Base-by-base conservation (phyloP, 169 alveolate species). In the Blepharisma undulans region DNA sequence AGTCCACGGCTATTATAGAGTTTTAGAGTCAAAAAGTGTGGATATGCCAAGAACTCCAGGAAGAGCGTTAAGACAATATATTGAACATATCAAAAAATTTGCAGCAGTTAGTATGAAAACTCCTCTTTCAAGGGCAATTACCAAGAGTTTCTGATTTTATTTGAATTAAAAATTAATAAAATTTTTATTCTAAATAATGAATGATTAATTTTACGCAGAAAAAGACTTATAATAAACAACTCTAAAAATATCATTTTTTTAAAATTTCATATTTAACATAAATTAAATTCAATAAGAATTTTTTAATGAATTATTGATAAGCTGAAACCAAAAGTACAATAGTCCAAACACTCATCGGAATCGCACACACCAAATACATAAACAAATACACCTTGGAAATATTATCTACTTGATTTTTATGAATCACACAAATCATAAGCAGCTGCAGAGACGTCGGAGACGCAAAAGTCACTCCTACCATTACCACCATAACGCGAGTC, bases 361-460 rank as follows among this genome's bases (percentile, higher is more conserved):
- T 79, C 12, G 61, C 87, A 29, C 61, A 21, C 10, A 32, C 14
- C 60, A 79, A 79, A 34, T 84, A 84, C 89, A 84, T 84, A 22
- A 60, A 21, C 8, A 84, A 10, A 32, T 84, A 84, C 77, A 84
- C 29, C 77, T 84, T 84, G 1, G 79, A 48, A 4, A 60, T 60
- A 10, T 84, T 84, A 22, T 84, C 89, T 84, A 84, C 89, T 36
- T 84, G 89, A 60, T 84, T 84, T 36, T 84, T 84, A 60, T 84
- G 89, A 25, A n/a, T 30, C 34, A 30, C 34, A 30, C 89, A 84
- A 61, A 84, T 60, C 89, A 84, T 84, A 32, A 48, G 60, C 33
- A 84, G 79, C 32, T 84, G 77, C 18, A 36, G 30, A 1, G 89
- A 84, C 8, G 89, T 84, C 0, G 89, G 89, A 21, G 61, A n/a